Percentiles rank a stretch among this genome's conserved stretches.
phyloP scores from a whole-genome alignment of 2,329 filamentous ascomycete species.

The Fusarium mangiferae region DNA sequence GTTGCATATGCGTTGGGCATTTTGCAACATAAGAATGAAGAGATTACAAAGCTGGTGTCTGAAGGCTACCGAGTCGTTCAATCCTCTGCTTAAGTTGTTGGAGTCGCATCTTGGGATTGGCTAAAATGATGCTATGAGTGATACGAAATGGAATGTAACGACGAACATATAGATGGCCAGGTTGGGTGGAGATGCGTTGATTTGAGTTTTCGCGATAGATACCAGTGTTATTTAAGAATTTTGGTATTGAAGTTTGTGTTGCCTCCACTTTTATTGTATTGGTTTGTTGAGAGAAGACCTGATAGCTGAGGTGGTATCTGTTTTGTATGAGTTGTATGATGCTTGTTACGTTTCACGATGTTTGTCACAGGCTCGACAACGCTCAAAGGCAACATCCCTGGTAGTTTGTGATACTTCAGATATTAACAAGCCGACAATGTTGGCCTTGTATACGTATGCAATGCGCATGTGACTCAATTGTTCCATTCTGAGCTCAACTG shows the following conservation, averaged over 20 bases:
- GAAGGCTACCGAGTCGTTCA: slow-evolving; percentile 82
- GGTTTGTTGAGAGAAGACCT: background rate
- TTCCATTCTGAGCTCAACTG: background rate
- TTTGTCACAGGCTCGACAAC: background rate
- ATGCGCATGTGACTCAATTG: slow-evolving; percentile 3
- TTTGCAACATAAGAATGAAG: slow-evolving; percentile 92
- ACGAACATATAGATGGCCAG: slow-evolving; percentile 37
- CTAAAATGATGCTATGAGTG: slow-evolving; percentile 40
- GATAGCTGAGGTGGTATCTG: background rate
- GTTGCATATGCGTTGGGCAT: slow-evolving; percentile 91
- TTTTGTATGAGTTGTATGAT: background rate
- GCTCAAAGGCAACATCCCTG: background rate
- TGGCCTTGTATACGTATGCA: background rate
- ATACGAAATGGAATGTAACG: slow-evolving; percentile 33
- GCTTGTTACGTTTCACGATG: background rate
- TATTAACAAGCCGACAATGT: background rate
- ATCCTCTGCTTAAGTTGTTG: slow-evolving; percentile 60
- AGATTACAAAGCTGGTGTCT: slow-evolving; percentile 79
- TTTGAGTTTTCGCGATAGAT: slow-evolving; percentile 28
- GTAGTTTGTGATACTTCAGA: no score
- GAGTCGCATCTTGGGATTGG: slow-evolving; percentile 26
- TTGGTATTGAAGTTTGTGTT: slow-evolving; percentile 15
- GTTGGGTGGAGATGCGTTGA: slow-evolving; percentile 8
- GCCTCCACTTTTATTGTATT: slow-evolving; percentile 19
- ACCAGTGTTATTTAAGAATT: slow-evolving; percentile 29